Evolutionary conservation across 2,329 filamentous ascomycete genomes (phyloP), one percentile per base, ranked within the genome.

Genomic region (Neonectria magnoliae): DNA sequence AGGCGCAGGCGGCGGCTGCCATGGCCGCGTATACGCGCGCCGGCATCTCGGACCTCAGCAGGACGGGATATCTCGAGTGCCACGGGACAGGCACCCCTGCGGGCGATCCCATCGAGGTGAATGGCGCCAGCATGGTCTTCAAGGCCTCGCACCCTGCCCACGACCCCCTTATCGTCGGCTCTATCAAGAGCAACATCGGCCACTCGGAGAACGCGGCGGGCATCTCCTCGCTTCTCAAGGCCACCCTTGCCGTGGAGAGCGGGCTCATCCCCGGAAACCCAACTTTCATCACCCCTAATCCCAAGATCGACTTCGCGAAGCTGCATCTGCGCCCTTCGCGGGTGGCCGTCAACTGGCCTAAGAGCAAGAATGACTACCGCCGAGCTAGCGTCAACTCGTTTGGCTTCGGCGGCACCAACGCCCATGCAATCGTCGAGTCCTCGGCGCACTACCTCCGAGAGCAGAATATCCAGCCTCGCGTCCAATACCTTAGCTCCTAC

Each of bases 321-420:
- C 6, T 36, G 27, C 69, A 13, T n/a, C 47, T 59, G 6, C 52
- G 60, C 47, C 57, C 47, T 27, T 62, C 55, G 22, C 78, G 75
- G 72, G 78, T 8, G 74, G 79, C 0, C 68, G 67, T 1, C 60
- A 75, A 14, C 69, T 78, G 41, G 79, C 73, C 1, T 58, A 72
- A 3, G 81, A 80, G 78, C 60, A 72, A 3, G 81, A 80, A 78
- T 16, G 22, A 42, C 10, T 48, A 57, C 2, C 57, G 68, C 50
- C 63, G 70, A 9, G 70, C 71, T 22, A 77, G 77, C 58, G 74
- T 82, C 53, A 81, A 81, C 65, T 80, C 77, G 6, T 83, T 82
- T 63, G 81, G 81, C 2, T 82, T 79, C 38, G 81, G 81, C 10
- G 82, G 82, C 11, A 76, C 78, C 29, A 83, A 83, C 62, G 78